Evolutionary conservation across 352 stramenopile species (phyloP).

Genomic region (Globisporangium nagaii): DNA sequence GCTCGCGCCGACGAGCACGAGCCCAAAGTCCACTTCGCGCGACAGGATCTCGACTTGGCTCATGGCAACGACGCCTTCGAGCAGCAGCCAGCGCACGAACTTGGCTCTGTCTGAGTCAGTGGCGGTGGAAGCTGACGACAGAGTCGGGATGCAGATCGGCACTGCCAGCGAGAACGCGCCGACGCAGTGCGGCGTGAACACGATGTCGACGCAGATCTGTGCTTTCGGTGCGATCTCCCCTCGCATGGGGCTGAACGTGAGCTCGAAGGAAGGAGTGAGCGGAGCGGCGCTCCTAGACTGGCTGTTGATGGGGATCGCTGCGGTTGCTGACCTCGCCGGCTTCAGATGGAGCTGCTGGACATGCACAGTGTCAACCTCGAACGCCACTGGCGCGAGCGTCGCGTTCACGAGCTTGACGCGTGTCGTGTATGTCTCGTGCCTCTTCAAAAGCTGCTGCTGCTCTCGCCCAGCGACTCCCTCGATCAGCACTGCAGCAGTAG

Average conservation of each 20-base stretch:
- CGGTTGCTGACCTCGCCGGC: too few species aligned
- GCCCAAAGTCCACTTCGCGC: constrained; percentile 64
- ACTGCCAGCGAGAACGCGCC: constrained; percentile 43
- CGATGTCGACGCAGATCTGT: constrained; percentile 15
- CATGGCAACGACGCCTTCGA: constrained; percentile 37
- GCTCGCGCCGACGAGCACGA: constrained; percentile 55
- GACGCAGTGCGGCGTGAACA: constrained; percentile 36
- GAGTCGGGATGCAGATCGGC: constrained; percentile 25
- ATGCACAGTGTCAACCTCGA: constrained; percentile 10
- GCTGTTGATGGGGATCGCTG: background rate
- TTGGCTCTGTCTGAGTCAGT: background rate
- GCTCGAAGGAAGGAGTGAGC: constrained; percentile 16
- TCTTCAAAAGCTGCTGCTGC: background rate
- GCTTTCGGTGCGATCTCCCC: constrained; percentile 20
- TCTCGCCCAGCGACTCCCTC: too few species aligned
- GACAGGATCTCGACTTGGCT: constrained; percentile 41
- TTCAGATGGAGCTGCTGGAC: constrained; percentile 2
- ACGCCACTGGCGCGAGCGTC: constrained; percentile 20
- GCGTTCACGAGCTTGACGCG: constrained; percentile 22
- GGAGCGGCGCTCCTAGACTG: background rate
- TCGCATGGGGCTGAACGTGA: constrained; percentile 13
- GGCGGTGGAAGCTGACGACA: background rate
- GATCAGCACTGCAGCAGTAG: background rate
- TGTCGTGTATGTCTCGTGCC: constrained; percentile 6
- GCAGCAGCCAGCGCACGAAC: constrained; percentile 47